Conservation (phyloP, 805 yeast species). For the Lipomyces mesembrius region DNA sequence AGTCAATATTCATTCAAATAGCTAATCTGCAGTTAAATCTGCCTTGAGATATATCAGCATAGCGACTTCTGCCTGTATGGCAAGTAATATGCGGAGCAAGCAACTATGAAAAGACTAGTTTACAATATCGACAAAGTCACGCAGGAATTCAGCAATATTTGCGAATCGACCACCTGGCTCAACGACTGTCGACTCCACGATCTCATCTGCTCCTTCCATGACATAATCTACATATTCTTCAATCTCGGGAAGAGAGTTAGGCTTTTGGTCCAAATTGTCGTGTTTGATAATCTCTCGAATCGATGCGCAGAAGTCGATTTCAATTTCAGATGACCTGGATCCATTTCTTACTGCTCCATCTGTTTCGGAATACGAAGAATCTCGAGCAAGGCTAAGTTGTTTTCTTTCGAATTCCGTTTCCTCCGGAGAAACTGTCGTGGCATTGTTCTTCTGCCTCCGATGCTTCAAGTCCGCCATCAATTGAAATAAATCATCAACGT, state of each 20-base stretch:
- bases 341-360: background rate
- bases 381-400: background rate
- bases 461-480: slow-evolving; percentile 2
- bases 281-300: background rate
- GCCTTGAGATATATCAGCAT: background rate
- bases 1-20: no score
- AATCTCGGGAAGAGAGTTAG: background rate
- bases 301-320: background rate
- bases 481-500: slow-evolving; percentile 12
- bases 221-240: background rate
- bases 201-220: background rate
- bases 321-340: background rate
- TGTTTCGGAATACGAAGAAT: background rate
- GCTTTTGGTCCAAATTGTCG: background rate
- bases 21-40: background rate
- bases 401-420: background rate
- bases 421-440: background rate
- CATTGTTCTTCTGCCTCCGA: background rate
- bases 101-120: background rate
- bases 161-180: background rate
- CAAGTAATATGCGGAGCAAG: background rate
- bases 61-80: background rate
- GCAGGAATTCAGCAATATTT: slow-evolving; percentile 6
- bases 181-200: background rate
- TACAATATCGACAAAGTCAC: slow-evolving; percentile 11